Base-by-base conservation (phyloP, 805 yeast genomes). In the Candida vartiovaarae region DNA sequence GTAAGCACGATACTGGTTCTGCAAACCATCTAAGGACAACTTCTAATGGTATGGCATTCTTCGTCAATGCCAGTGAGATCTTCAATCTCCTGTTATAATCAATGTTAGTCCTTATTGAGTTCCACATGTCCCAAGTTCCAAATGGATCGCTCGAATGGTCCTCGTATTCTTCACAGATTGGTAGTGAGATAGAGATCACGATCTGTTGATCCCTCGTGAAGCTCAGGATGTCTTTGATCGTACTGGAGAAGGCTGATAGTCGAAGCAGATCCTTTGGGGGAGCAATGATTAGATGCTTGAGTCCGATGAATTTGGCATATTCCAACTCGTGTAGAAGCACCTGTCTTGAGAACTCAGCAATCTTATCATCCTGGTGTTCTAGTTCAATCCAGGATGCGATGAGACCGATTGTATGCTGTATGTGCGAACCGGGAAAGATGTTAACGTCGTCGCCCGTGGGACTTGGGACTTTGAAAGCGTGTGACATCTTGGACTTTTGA, bases 51-150 rank as follows among this genome's bases (percentile, higher is more conserved):
- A 78, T 71, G 31, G 67, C 67, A 32, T 69, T 68, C 44, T 79
- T 79, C 30, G 95, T 90, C 23, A 89, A 71, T 34, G 84, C 93
- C 32, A 84, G 66, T 4, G 87, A 85, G 42, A 88, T 79, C n/a
- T 86, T 79, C 41, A 83, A 61, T 24, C 76, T 71, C 2, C 61
- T 48, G 39, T 80, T 70, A 53, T 80, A 78, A 43, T 72, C 71
- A 52, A 82, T 76, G 32, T 74, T 63, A 5, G 70, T 66, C 25
- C 88, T 64, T 3, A 83, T 73, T 1, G 83, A 70, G 51, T 82
- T 78, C 90, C 90, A 83, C 52, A 80, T 71, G 43, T 80, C 85
- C 90, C 90, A 83, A 2, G 84, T 78, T 3, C 82, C 76, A 30
- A 82, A 59, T 1, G 49, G 50, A 20, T 50, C 50, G 32, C 57